Base-by-base conservation (phyloP, 2,329 filamentous ascomycete genomes). In the Fusarium hainanense region DNA sequence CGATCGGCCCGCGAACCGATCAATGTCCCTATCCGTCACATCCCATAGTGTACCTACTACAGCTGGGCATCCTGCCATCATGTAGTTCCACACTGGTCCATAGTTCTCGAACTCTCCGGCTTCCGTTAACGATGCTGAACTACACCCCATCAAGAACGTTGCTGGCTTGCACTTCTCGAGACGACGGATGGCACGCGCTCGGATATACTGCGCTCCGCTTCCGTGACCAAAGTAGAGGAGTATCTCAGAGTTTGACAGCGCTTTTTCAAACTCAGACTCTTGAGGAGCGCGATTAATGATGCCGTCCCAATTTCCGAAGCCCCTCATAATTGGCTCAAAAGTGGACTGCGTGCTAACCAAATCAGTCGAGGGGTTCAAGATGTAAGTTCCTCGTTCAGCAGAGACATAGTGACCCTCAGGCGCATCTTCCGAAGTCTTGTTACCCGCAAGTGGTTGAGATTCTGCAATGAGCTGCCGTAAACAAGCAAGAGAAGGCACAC, bases 161-260 rank as follows among this genome's bases (percentile, higher is more conserved):
- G 92, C 90, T 2, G 94, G 92, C 48, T 80, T 82, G 80, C 93
- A 97, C 63, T 87, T 89, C 16, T 90, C 88, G 14, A 98, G 87
- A 62, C 89, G 90, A 57, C 93, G 91, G 70, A 99, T 89, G 3
- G 93, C 93, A 71, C 93, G 89, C 14, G 92, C 90, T 30, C 94
- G 91, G 61, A 99, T 93, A 80, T 97, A 99, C 80, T 99, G 96
- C 28, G 93, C 93, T 23, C 95, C 96, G 70, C 93, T 95, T 64
- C 96, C 96, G 81, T 99, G 96, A 3, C 96, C 96, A 79, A 99
- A 98, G 82, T 99, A 99, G 13, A 99, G 85, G 25, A 98, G 83
- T 4, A 97, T 83, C 61, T 93, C 90, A 20, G 89, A 90, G 1
- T 84, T 79, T 48, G 87, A 82, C 11, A 99, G 85, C 0, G 87